Conservation (phyloP, 2,329 filamentous ascomycete genomes). For the Fusarium oligoseptatum region DNA sequence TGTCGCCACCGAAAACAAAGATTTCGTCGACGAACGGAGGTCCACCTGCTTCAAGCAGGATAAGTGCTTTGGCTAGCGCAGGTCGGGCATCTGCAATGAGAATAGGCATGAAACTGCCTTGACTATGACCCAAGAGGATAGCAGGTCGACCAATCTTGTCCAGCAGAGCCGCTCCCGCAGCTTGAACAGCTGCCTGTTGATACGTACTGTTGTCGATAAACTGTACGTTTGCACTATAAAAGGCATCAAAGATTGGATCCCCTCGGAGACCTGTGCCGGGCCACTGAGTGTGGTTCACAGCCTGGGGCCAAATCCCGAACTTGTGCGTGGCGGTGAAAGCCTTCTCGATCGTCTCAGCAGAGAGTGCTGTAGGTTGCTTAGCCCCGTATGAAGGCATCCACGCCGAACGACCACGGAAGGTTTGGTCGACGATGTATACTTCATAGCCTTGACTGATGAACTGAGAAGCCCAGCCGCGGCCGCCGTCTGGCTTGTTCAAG, state of each 20-base stretch:
- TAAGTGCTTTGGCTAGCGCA: constrained; percentile 55
- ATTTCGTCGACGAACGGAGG: constrained; percentile 61
- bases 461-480: constrained; percentile 39
- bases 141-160: constrained; percentile 57
- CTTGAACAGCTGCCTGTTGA: constrained; percentile 35
- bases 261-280: constrained; percentile 35
- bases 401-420: constrained; percentile 38
- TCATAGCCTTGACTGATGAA: constrained; percentile 43
- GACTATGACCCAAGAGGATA: constrained; percentile 60
- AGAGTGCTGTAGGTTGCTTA: constrained; percentile 28
- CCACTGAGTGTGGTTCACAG: constrained; percentile 42
- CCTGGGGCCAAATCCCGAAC: constrained; percentile 41
- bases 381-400: constrained; percentile 27
- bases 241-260: constrained; percentile 35
- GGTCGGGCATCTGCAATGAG: constrained; percentile 51
- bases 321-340: constrained; percentile 33
- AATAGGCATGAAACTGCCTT: constrained; percentile 57
- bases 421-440: constrained; percentile 42
- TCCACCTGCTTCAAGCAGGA: constrained; percentile 61
- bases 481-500: constrained; percentile 42
- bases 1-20: constrained; percentile 52
- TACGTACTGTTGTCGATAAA: constrained; percentile 38
- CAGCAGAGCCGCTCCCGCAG: constrained; percentile 55
- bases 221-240: constrained; percentile 43
- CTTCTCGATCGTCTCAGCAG: constrained; percentile 36